Base-by-base conservation (phyloP, 2,329 filamentous ascomycete genomes). In the Fusarium succisae region DNA sequence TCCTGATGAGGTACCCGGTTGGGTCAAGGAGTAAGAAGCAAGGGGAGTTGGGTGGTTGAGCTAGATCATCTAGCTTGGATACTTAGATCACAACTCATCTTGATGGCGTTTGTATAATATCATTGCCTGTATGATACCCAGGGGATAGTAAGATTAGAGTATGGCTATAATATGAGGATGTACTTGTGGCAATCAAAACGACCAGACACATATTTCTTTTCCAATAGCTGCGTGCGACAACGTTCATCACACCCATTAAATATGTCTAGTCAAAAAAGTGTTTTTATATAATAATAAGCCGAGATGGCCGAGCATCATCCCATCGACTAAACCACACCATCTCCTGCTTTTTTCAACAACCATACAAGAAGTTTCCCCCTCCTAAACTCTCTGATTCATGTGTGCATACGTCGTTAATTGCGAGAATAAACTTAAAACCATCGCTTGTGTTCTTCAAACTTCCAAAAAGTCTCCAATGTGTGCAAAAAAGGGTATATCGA, bases 1-100 rank as follows among this genome's bases (percentile, higher is more conserved):
- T 64, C 89, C 95, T n/a, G 83, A 86, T 7, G 88, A 89, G 50
- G 91, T 95, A 43, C 92, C 93, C 0, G 94, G 93, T 2, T 96
- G 93, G 94, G 93, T 95, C 14, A 89, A 87, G 73, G 83, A 76
- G 26, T 82, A 63, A 78, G 18, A 28, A 45, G 18, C 35, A 45
- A 39, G 35, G 30, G 14, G 17, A 35, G 18, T 35, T 61, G 54
- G 41, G 51, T 41, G 15, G 30, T 57, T 37, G 28, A 39, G 35
- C 53, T 68, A 45, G 53, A 45, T 35, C 43, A 47, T 41, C 53
- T 66, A 60, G 58, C 53, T 66, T 62, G 61, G 59, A 38, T 58
- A 35, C 43, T 37, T 47, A 45, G 67, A 60, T 35, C 37, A 53
- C 13, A 24, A 51, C 22, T 44, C 58, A 62, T 63, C 28, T 50